A percentile compares a stretch with the other conserved stretches of the same genome.
phyloP scores from a whole-genome alignment of 2,329 filamentous ascomycete genomes.

The Sarocladium oryzae region DNA sequence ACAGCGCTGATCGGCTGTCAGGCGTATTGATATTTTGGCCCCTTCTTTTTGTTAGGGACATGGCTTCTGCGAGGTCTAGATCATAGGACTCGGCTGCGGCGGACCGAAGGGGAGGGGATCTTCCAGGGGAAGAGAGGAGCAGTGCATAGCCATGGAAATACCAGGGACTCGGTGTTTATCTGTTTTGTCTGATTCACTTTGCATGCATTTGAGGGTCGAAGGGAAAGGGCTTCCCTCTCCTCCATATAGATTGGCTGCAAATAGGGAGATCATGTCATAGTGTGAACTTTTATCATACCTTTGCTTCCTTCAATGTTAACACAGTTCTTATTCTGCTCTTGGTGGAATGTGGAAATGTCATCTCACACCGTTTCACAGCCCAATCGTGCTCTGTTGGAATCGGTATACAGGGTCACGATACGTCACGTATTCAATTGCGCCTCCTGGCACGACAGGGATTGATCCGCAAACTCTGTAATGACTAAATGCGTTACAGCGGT shows the following conservation, averaged over 20 bases:
- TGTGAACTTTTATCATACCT: neutral
- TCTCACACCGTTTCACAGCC: too few relatives aligned
- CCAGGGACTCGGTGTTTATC: neutral
- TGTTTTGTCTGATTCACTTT: neutral
- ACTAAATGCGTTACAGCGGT: too few relatives aligned
- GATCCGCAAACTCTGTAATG: too few relatives aligned
- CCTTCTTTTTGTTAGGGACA: too few relatives aligned
- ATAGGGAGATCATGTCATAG: conserved; percentile 1
- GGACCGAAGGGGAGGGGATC: neutral
- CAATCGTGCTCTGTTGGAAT: too few relatives aligned
- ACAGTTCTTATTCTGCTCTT: conserved; percentile 13
- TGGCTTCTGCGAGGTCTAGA: too few relatives aligned
- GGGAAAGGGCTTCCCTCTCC: neutral
- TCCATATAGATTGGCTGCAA: conserved; percentile 5
- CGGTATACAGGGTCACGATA: too few relatives aligned
- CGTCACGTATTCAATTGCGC: too few relatives aligned
- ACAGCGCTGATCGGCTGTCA: too few relatives aligned
- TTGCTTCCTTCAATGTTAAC: neutral
- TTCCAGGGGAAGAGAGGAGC: neutral
- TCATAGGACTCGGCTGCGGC: too few relatives aligned
- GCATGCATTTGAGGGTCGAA: neutral
- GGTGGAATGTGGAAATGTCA: neutral
- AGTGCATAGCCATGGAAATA: neutral
- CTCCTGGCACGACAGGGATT: too few relatives aligned
- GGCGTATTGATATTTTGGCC: neutral